Evolutionary conservation across 495 filamentous ascomycete genomes (phyloP).

Genomic region (Penicillium nucicola): DNA sequence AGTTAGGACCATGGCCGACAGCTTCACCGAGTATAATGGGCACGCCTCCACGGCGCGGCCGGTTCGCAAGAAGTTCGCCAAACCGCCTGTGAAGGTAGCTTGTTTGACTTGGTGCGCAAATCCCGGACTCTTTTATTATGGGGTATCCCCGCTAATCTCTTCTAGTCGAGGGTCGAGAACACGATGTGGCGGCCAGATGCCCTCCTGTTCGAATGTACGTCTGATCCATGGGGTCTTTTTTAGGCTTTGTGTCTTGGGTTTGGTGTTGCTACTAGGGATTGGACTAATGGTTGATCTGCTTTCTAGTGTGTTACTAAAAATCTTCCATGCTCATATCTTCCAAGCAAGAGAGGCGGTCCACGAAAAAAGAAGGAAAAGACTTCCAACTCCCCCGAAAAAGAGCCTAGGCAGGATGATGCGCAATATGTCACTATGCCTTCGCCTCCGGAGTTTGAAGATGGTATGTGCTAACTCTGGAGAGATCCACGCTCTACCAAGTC

Average conservation of each 20-base stretch:
- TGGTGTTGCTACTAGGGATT: not conserved
- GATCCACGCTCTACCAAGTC: not conserved
- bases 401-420: slow-evolving; percentile 19
- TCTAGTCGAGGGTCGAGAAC: slow-evolving; percentile 54
- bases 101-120: slow-evolving; percentile 57
- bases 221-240: no score
- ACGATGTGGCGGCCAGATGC: slow-evolving; percentile 56
- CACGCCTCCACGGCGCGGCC: slow-evolving; percentile 19
- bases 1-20: slow-evolving; percentile 21
- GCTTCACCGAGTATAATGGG: slow-evolving; percentile 14
- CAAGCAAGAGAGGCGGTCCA: slow-evolving; percentile 56
- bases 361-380: slow-evolving; percentile 43
- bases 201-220: slow-evolving; percentile 57
- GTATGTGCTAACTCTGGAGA: slow-evolving; percentile 19
- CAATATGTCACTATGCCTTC: slow-evolving; percentile 19
- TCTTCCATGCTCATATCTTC: slow-evolving; percentile 52
- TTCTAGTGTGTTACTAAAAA: slow-evolving; percentile 50
- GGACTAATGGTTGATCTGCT: not conserved
- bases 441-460: slow-evolving; percentile 30
- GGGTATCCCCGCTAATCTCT: slow-evolving; percentile 2
- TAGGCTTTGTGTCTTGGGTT: slow-evolving; percentile 1
- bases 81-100: slow-evolving; percentile 62
- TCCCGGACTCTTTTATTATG: not conserved
- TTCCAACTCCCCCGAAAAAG: slow-evolving; percentile 21
- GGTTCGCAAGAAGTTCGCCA: slow-evolving; percentile 47